Percentiles rank a stretch among this genome's conserved stretches.
Conservation (phyloP, 148 eudicot species). For the Fagopyrum tataricum region DNA sequence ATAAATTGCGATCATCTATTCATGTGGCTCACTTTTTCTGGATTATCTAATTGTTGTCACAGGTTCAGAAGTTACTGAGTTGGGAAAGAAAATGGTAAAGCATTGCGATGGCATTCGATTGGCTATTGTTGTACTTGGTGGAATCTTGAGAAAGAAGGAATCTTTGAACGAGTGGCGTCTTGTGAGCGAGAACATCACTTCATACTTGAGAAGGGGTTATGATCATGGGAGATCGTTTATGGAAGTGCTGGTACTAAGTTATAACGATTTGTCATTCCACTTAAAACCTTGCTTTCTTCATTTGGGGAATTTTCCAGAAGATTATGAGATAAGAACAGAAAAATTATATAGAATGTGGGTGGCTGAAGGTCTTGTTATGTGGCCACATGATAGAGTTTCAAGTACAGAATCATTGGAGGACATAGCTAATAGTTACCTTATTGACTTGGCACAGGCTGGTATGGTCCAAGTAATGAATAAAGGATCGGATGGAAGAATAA, state of each 20-base stretch:
- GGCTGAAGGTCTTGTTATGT: constrained; percentile 40
- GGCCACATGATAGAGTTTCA: constrained; percentile 11
- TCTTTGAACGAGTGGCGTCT: constrained; percentile 29
- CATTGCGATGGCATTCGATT: constrained; percentile 40
- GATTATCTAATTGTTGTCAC: neutral
- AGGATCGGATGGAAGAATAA: constrained; percentile 26
- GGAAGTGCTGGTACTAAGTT: constrained; percentile 34
- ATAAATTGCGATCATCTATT: no score
- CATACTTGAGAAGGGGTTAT: constrained; percentile 15
- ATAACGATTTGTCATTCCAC: constrained; percentile 35
- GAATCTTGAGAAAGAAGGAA: constrained; percentile 29
- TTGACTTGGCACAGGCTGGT: constrained; percentile 29
- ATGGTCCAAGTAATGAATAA: constrained; percentile 36
- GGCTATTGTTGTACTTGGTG: constrained; percentile 39
- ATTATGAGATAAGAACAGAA: constrained; percentile 25
- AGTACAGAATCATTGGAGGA: constrained; percentile 29
- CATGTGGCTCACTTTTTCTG: neutral
- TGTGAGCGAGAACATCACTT: constrained; percentile 21
- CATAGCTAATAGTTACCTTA: constrained; percentile 31
- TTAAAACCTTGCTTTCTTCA: constrained; percentile 37
- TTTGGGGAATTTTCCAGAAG: constrained; percentile 36
- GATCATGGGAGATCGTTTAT: constrained; percentile 4
- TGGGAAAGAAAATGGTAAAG: constrained; percentile 31
- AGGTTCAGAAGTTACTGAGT: constrained; percentile 18
- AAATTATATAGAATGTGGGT: constrained; percentile 34